Conservation (phyloP, 2,329 filamentous ascomycete species). For the Cryphonectria parasitica region DNA sequence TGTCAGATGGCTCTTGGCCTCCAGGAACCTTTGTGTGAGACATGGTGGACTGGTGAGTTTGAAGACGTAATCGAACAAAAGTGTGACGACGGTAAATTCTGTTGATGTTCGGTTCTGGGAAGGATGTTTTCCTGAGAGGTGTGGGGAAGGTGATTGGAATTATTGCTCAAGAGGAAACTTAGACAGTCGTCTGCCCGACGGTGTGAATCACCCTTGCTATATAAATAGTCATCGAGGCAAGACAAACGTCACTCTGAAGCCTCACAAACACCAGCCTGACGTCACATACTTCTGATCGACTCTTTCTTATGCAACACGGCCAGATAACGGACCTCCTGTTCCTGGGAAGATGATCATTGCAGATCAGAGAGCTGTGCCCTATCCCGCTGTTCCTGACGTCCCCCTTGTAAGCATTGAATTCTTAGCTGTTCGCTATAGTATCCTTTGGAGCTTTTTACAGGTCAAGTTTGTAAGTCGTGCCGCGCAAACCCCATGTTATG, state of each 20-base stretch:
- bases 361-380: neutral
- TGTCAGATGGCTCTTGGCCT: conserved; percentile 26
- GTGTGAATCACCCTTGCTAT: neutral
- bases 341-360: neutral
- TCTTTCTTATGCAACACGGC: neutral
- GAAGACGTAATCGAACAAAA: neutral
- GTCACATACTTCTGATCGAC: conserved; percentile 1
- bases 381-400: neutral
- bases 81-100: neutral
- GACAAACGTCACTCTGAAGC: conserved; percentile 5
- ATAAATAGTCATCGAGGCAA: neutral
- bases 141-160: too few relatives aligned
- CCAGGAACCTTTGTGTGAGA: conserved; percentile 25
- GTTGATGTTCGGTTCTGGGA: too few relatives aligned
- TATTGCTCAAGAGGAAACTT: neutral
- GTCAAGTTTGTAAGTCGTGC: neutral
- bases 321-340: neutral
- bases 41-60: conserved; percentile 11
- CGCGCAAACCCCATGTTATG: neutral
- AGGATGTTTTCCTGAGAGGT: too few relatives aligned
- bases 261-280: conserved; percentile 4
- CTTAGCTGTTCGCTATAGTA: too few relatives aligned
- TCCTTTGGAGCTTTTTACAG: neutral
- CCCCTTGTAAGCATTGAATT: too few relatives aligned
- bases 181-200: neutral